These are phyloP conservation scores for Ambrosiella beaveri DNA, from an alignment of 2,329 filamentous ascomycete species.

Conservation along the genomic window DNA sequence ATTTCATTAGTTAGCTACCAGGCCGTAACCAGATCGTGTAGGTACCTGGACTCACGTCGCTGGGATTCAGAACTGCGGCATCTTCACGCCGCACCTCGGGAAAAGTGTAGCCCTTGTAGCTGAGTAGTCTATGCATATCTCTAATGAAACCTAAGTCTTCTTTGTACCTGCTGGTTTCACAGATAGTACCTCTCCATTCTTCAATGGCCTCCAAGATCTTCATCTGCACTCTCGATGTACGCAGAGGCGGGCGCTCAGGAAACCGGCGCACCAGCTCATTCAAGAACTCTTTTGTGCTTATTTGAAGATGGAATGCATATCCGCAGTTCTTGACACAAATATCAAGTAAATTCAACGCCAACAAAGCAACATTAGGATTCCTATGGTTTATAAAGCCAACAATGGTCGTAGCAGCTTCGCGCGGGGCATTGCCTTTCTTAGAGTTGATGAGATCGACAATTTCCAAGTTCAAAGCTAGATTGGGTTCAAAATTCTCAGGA, in stretches of 20 bases:
- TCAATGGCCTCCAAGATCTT: slow-evolving; percentile 93
- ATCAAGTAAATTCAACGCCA: slow-evolving; percentile 83
- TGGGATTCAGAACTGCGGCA: slow-evolving; percentile 89
- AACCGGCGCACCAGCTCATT: slow-evolving; percentile 95
- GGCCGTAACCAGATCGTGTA: background rate
- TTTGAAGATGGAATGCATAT: slow-evolving; percentile 96
- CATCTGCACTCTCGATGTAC: slow-evolving; percentile 70
- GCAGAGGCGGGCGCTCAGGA: slow-evolving; percentile 77
- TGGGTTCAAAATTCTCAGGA: slow-evolving; percentile 93
- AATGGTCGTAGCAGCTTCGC: slow-evolving; percentile 84
- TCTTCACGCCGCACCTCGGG: slow-evolving; percentile 85
- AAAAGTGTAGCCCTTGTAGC: slow-evolving; percentile 94
- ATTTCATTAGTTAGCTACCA: background rate
- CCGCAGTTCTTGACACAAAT: slow-evolving; percentile 99
- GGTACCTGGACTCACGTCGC: slow-evolving; percentile 51
- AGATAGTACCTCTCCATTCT: slow-evolving; percentile 97
- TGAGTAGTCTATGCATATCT: slow-evolving; percentile 90
- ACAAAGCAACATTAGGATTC: slow-evolving; percentile 83
- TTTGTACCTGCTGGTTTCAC: slow-evolving; percentile 93
- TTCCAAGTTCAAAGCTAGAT: slow-evolving; percentile 89
- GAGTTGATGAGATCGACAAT: slow-evolving; percentile 91
- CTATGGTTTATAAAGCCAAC: slow-evolving; percentile 92
- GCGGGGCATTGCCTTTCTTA: slow-evolving; percentile 89
- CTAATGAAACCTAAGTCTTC: slow-evolving; percentile 91
- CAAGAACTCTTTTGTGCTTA: slow-evolving; percentile 95